phyloP scores from a whole-genome alignment of 2,329 filamentous ascomycete genomes.

The Fonsecaea multimorphosa region DNA sequence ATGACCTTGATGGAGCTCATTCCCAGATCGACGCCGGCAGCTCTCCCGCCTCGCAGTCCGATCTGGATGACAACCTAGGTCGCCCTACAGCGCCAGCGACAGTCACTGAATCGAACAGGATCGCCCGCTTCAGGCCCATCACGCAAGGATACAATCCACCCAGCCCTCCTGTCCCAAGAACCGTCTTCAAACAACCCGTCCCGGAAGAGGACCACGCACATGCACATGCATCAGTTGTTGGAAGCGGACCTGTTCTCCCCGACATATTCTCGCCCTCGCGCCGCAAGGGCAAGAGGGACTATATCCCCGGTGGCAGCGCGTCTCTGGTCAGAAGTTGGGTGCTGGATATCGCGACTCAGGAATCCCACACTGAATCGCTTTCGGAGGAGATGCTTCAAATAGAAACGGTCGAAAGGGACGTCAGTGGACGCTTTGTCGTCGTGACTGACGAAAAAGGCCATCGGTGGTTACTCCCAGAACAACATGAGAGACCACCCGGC shows the following conservation, averaged over 20 bases:
- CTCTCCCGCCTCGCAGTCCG: constrained; percentile 8
- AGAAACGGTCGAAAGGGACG: constrained; percentile 18
- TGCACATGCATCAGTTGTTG: background rate
- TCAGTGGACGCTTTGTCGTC: constrained; percentile 28
- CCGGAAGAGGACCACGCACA: constrained; percentile 1
- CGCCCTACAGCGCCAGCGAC: background rate
- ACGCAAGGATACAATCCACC: background rate
- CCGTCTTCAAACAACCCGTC: constrained; percentile 19
- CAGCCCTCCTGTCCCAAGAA: constrained; percentile 13
- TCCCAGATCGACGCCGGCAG: background rate
- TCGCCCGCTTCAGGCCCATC: constrained; percentile 14
- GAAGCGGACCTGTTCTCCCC: constrained; percentile 26
- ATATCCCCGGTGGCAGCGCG: constrained; percentile 35
- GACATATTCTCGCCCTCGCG: constrained; percentile 39
- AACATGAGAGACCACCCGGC: constrained; percentile 16
- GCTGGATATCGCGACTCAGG: constrained; percentile 32
- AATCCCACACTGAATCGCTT: constrained; percentile 14
- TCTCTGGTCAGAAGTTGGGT: constrained; percentile 35
- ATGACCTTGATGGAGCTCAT: constrained; percentile 7
- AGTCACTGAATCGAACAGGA: constrained; percentile 11
- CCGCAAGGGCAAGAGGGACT: constrained; percentile 35
- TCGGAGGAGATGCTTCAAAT: constrained; percentile 19
- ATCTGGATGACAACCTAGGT: constrained; percentile 12
- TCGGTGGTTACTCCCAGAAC: constrained; percentile 33
- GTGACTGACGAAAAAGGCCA: constrained; percentile 21